phyloP scores from a whole-genome alignment of 2,329 filamentous ascomycete genomes.

The Nothophoma quercina region DNA sequence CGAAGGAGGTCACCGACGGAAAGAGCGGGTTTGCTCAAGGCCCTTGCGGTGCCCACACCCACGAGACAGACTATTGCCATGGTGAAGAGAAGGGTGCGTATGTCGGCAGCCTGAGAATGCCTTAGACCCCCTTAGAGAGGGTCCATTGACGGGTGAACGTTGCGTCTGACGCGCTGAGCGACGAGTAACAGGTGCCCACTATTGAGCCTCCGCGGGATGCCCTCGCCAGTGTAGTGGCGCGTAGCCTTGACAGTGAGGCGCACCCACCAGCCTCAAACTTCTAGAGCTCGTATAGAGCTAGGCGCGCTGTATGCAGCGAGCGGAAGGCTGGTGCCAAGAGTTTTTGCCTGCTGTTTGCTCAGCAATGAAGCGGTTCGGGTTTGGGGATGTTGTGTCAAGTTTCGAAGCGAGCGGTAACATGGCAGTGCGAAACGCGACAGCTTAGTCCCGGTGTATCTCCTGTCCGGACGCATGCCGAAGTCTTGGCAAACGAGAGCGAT shows the following conservation, averaged over 20 bases:
- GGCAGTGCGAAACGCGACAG: conserved; percentile 32
- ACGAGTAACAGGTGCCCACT: conserved; percentile 15
- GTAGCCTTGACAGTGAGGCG: conserved; percentile 22
- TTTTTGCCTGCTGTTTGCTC: not conserved
- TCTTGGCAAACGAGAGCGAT: conserved; percentile 10
- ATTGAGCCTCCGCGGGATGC: conserved; percentile 3
- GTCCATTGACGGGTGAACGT: conserved; percentile 1
- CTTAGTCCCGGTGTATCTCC: conserved; percentile 17
- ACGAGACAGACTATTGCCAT: conserved; percentile 31
- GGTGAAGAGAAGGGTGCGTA: conserved; percentile 17
- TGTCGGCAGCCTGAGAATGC: conserved; percentile 18
- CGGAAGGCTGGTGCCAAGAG: conserved; percentile 4
- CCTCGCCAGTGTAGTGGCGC: conserved; percentile 20
- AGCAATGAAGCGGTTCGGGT: conserved; percentile 18
- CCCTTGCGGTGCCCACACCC: conserved; percentile 31
- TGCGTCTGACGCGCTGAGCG: conserved; percentile 18
- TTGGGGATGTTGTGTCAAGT: conserved; percentile 29
- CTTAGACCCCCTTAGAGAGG: conserved; percentile 20
- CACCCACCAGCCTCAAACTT: conserved; percentile 32
- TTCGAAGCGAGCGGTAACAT: conserved; percentile 32
- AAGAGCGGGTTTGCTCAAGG: conserved; percentile 10
- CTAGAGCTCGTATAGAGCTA: conserved; percentile 5
- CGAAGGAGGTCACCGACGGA: not conserved
- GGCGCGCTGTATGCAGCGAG: not conserved
- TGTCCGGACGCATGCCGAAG: conserved; percentile 16